Percentiles rank a stretch among this genome's conserved stretches.
Evolutionary conservation across 768 basidiomycete genomes (phyloP).

Genomic region (Mycena sanguinolenta): DNA sequence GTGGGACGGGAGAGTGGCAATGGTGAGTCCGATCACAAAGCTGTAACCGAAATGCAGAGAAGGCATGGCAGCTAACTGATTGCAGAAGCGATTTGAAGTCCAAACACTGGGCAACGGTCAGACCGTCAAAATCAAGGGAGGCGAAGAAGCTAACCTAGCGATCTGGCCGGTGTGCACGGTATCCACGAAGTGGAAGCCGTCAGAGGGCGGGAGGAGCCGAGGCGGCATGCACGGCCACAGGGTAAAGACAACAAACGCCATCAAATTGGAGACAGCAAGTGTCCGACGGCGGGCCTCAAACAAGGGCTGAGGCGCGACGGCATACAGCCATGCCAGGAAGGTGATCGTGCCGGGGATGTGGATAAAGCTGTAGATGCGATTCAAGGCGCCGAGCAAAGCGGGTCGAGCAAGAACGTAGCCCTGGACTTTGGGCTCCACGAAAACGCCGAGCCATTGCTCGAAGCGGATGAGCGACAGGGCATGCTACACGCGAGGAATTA

Average conservation of each 20-base stretch:
- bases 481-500: constrained; percentile 4
- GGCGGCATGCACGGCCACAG: constrained; percentile 38
- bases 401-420: constrained; percentile 32
- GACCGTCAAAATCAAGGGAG: no score
- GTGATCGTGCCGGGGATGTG: constrained; percentile 38
- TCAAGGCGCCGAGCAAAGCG: constrained; percentile 32
- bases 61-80: constrained; percentile 37
- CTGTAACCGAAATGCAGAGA: constrained; percentile 36
- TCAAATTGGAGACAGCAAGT: constrained; percentile 37
- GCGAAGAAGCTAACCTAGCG: background rate
- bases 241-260: constrained; percentile 38
- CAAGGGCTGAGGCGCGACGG: constrained; percentile 32
- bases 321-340: constrained; percentile 38
- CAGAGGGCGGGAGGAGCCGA: constrained; percentile 33
- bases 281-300: constrained; percentile 39
- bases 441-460: constrained; percentile 33
- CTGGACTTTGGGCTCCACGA: constrained; percentile 35
- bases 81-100: constrained; percentile 38
- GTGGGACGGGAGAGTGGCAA: constrained; percentile 32
- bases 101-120: constrained; percentile 2
- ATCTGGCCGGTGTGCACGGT: constrained; percentile 36
- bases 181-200: constrained; percentile 34
- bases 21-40: constrained; percentile 36
- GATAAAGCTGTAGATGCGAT: constrained; percentile 39
- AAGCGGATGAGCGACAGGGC: constrained; percentile 35